Base-by-base conservation (phyloP, 2,329 filamentous ascomycete genomes). In the Dryadomyces sulphureus region DNA sequence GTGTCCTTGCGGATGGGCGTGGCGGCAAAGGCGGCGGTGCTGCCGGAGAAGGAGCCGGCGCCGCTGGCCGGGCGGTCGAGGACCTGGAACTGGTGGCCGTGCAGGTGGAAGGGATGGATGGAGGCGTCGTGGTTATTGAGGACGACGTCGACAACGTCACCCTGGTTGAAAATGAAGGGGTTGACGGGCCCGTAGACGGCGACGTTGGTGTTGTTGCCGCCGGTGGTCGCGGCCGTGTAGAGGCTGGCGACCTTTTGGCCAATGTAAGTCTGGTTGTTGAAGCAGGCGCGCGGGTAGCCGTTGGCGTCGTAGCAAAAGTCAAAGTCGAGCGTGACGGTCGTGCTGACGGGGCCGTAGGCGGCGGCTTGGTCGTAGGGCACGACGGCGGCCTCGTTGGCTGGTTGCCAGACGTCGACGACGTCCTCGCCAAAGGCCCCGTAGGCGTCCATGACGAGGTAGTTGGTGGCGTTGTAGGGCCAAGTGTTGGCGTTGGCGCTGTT, bases 231-330 rank as follows among this genome's bases (percentile, higher is more conserved):
- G n/a, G 72, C 81, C 3, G 79, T 79, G 66, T 85, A 88, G 6
- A 89, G 64, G 0, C 79, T 76, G 0, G 83, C 83, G 0, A 86
- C 81, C 55, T 77, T 74, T 44, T 81, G 81, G 7, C 59, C 50
- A n/a, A 81, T 70, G 56, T 84, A 87, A 7, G 79, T 79, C 39
- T 77, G 62, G 52, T 75, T 72, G 60, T 85, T 87, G 60, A 79
- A 67, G 55, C 67, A 75, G 11, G 70, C 69, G 24, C 84, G 81
- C 48, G 70, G 72, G 25, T 74, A 71, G 7, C 76, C 77, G 52
- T 84, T 73, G 24, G 60, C 65, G 38, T 85, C 72, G 22, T 71
- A 66, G 57, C 76, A 73, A 64, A 81, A 81, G 41, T 60, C 55
- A 48, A 78, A 70, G 56, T 66, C 62, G 5, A 84, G 66, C 19